Evolutionary conservation across 1,284 basidiomycete genomes (phyloP).

Genomic region (Ganoderma leucocontextum): DNA sequence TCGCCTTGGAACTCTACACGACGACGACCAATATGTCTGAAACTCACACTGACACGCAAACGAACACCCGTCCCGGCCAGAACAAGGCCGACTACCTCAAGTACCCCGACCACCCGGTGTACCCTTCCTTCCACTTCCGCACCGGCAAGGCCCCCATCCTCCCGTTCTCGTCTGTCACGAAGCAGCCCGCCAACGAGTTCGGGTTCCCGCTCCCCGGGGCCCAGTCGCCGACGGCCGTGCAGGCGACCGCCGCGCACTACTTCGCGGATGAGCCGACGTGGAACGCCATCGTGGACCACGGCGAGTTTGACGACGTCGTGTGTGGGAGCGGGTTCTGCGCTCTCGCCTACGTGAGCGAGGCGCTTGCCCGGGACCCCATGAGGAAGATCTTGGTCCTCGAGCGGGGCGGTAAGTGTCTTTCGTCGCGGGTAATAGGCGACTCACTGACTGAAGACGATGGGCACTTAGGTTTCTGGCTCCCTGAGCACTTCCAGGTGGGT

Average conservation of each 20-base stretch:
- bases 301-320: slow-evolving; percentile 24
- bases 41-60: not conserved
- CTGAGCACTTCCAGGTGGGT: slow-evolving; percentile 2
- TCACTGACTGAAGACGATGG: not conserved
- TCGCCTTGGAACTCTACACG: not conserved
- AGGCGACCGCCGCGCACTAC: slow-evolving; percentile 15
- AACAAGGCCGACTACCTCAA: not conserved
- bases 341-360: slow-evolving; percentile 36
- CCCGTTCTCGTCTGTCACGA: not conserved
- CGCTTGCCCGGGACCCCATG: slow-evolving; percentile 33
- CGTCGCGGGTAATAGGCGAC: not conserved
- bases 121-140: slow-evolving; percentile 5
- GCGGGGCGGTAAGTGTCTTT: slow-evolving; percentile 29
- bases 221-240: not conserved
- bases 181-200: slow-evolving; percentile 6
- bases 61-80: not conserved
- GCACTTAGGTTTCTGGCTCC: not conserved
- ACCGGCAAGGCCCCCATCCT: slow-evolving; percentile 1
- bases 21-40: not conserved
- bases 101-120: slow-evolving; percentile 1
- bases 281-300: slow-evolving; percentile 23
- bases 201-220: not conserved
- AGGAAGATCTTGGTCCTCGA: slow-evolving; percentile 36
- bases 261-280: slow-evolving; percentile 23
- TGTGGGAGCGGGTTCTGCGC: slow-evolving; percentile 28